phyloP scores from a whole-genome alignment of 441 rosid species.

The Theobroma grandiflorum region DNA sequence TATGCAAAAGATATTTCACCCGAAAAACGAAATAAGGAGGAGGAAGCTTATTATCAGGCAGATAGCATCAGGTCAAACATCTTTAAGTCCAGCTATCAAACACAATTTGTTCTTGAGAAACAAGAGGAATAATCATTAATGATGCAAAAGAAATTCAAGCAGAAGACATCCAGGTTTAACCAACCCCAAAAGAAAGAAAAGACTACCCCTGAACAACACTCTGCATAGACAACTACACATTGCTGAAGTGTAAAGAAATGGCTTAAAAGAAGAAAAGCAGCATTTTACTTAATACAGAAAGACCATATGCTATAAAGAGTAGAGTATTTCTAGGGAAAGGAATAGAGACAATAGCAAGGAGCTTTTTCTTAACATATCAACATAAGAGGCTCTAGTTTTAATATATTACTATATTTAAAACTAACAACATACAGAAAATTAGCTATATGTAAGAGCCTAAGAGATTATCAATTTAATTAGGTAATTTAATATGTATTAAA shows the following conservation, averaged over 20 bases:
- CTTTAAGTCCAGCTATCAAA: background rate
- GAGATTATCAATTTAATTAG: background rate
- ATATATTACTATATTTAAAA: background rate
- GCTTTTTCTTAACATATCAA: slow-evolving; percentile 16
- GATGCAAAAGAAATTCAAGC: slow-evolving; percentile 19
- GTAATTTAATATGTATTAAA: background rate
- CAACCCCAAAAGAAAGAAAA: background rate
- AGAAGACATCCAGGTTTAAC: background rate
- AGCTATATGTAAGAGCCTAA: background rate
- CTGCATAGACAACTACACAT: background rate
- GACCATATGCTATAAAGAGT: background rate
- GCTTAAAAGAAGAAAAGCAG: background rate
- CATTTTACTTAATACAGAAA: background rate
- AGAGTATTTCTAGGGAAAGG: background rate
- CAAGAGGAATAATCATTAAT: slow-evolving; percentile 4
- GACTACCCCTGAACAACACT: slow-evolving; percentile 4
- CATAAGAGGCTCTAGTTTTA: background rate
- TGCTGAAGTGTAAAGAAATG: background rate
- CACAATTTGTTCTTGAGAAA: slow-evolving; percentile 19
- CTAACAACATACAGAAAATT: background rate
- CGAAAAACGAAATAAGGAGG: background rate
- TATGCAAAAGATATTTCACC: background rate
- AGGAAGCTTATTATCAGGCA: slow-evolving; percentile 1
- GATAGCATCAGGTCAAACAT: slow-evolving; percentile 7
- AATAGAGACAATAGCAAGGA: slow-evolving; percentile 15